These are phyloP conservation scores for Colletotrichum lentis DNA, from an alignment of 2,329 filamentous ascomycete genomes.

Conservation along the genomic window DNA sequence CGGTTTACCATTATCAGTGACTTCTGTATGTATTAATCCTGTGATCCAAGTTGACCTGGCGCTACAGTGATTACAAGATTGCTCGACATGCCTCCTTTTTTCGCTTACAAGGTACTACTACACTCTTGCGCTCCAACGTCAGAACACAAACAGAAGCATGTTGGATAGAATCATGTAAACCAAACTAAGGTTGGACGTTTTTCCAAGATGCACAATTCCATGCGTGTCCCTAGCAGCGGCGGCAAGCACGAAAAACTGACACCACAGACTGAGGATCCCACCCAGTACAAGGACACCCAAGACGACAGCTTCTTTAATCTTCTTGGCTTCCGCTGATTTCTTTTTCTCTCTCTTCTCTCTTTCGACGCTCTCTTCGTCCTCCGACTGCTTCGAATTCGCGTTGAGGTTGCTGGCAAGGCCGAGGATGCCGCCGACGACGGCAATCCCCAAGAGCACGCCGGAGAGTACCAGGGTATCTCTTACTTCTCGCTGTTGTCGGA, in stretches of 20 bases:
- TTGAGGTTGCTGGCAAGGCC: too few relatives aligned
- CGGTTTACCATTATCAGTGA: too few relatives aligned
- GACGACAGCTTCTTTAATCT: background rate
- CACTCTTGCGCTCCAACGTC: background rate
- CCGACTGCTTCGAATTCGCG: background rate
- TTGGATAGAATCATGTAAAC: slow-evolving; percentile 7
- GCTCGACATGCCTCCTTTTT: background rate
- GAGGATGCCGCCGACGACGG: background rate
- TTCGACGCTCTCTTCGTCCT: background rate
- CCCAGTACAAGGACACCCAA: background rate
- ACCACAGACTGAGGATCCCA: slow-evolving; percentile 2
- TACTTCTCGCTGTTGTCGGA: background rate
- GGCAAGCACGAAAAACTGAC: slow-evolving; percentile 2
- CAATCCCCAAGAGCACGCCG: background rate
- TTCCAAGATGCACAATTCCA: background rate
- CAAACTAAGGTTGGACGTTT: background rate
- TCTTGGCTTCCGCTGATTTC: background rate
- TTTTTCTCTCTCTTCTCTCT: background rate
- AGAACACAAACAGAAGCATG: background rate
- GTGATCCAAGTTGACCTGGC: too few relatives aligned
- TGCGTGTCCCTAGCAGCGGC: slow-evolving; percentile 7
- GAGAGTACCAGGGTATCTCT: background rate
- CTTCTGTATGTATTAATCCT: too few relatives aligned
- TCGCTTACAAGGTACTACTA: too few relatives aligned
- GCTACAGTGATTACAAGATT: background rate